Base-by-base conservation (phyloP, 2,329 filamentous ascomycete species). In the Fusarium phyllophilum region DNA sequence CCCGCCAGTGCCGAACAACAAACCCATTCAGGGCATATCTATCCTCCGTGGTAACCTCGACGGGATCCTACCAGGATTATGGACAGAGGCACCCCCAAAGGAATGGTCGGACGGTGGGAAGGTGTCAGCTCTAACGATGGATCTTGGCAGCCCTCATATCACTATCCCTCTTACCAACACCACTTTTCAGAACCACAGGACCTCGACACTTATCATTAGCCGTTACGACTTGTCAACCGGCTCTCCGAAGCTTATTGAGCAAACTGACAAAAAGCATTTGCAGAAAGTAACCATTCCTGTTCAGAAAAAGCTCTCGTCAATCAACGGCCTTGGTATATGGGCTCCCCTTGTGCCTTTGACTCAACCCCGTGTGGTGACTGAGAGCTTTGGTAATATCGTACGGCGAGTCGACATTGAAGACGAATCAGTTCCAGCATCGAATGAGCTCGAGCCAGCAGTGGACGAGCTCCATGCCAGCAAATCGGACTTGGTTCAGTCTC, bases 321-420 rank as follows among this genome's bases (percentile, higher is more conserved):
- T 78, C 18, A 64, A 76, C 14, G 73, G 79, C 46, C 62, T 80
- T 14, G 71, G 77, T 33, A 69, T 83, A 18, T 82, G 80, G 73
- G 78, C 84, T 0, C 86, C 92, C 0, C 82, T 95, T 7, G 81
- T 91, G 17, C 89, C 92, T 3, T 80, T 95, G 41, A 94, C 92
- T 1, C 80, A 83, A 11, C 87, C 91, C 22, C 88, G 92, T 24
- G 84, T 82, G 52, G 90, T 96, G 41, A 83, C 87, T 3, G 87
- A 89, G 42, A 90, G 90, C 41, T 89, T 95, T 77, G 94, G 94
- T 8, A 97, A 97, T 81, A 96, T 97, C 62, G 85, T 96, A 29
- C 89, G 92, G 38, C 88, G 89, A 46, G 79, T 95, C 15, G 84
- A 89, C 22, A 82, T 87, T 24, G 78, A 85, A 29, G 85, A 84